A percentile compares a stretch with the other conserved stretches of the same genome.
Conservation (phyloP, 2,329 filamentous ascomycete species). For the Chaetomium sp. region DNA sequence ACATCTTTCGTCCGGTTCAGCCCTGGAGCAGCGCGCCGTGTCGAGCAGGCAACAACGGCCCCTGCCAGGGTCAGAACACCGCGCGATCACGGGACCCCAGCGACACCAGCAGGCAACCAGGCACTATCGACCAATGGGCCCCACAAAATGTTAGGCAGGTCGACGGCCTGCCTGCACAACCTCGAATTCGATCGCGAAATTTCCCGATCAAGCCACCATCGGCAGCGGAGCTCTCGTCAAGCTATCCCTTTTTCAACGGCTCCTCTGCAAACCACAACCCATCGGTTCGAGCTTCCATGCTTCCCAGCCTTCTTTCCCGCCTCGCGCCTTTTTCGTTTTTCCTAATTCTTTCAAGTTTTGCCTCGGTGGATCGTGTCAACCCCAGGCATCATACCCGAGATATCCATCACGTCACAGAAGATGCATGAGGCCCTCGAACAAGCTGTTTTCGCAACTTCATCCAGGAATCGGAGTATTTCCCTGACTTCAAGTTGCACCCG, state of each 20-base stretch:
- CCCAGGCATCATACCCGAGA: no score
- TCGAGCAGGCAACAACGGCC: conserved; percentile 33
- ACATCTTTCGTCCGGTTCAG: conserved; percentile 3
- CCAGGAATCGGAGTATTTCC: no score
- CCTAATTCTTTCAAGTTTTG: no score
- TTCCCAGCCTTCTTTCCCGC: no score
- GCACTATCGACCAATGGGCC: conserved; percentile 4
- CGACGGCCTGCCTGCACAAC: neutral
- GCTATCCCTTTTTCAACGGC: neutral
- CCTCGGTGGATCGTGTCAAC: no score
- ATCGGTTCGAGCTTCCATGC: no score
- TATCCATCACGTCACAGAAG: no score
- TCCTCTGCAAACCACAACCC: neutral
- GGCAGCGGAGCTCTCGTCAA: neutral
- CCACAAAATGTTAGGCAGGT: conserved; percentile 21
- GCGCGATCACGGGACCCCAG: conserved; percentile 28
- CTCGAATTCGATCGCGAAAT: neutral
- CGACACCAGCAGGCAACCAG: conserved; percentile 23
- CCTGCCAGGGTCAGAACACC: conserved; percentile 10
- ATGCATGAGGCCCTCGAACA: no score
- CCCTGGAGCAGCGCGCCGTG: conserved; percentile 20
- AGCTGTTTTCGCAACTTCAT: no score
- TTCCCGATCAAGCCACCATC: neutral
- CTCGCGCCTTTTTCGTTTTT: no score
- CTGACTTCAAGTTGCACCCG: no score